Conservation (phyloP, 169 alveolate genomes). For the Eimeria praecox region DNA sequence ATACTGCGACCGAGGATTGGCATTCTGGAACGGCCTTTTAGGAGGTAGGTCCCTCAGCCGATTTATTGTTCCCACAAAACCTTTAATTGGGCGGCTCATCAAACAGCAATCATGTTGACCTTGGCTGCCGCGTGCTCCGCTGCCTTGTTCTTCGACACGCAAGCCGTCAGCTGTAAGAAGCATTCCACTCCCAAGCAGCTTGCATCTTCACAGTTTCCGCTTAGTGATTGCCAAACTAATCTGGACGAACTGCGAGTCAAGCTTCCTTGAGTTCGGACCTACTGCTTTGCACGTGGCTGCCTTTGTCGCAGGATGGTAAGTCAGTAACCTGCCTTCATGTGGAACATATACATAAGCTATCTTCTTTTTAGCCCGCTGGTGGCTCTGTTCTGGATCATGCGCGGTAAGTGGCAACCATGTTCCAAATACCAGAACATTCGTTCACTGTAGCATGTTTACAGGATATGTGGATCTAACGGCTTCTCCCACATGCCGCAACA, state of each 20-base stretch:
- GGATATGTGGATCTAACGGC: conserved; percentile 54
- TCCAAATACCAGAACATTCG: not conserved
- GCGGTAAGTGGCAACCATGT: conserved; percentile 9
- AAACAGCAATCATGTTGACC: conserved; percentile 34
- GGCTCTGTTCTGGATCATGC: conserved; percentile 73
- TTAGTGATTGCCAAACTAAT: conserved; percentile 60
- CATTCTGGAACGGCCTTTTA: conserved; percentile 70
- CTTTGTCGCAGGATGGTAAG: conserved; percentile 48
- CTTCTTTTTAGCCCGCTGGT: conserved; percentile 5
- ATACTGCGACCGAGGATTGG: conserved; percentile 60
- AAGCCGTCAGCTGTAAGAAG: conserved; percentile 52
- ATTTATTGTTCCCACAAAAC: not conserved
- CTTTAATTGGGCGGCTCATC: not conserved
- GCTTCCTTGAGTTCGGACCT: conserved; percentile 54
- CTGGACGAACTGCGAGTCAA: conserved; percentile 72
- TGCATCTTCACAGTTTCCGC: not conserved
- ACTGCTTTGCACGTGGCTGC: conserved; percentile 56
- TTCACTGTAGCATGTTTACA: not conserved
- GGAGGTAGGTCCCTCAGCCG: conserved; percentile 28
- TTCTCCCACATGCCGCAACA: conserved; percentile 74
- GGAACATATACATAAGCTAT: not conserved
- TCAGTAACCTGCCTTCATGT: not conserved
- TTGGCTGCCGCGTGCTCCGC: conserved; percentile 70
- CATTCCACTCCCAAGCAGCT: not conserved
- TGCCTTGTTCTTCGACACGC: conserved; percentile 69